Evolutionary conservation across 768 basidiomycete species (phyloP), one percentile per base, ranked within the genome.

Genomic region (Lenzites betulinus): DNA sequence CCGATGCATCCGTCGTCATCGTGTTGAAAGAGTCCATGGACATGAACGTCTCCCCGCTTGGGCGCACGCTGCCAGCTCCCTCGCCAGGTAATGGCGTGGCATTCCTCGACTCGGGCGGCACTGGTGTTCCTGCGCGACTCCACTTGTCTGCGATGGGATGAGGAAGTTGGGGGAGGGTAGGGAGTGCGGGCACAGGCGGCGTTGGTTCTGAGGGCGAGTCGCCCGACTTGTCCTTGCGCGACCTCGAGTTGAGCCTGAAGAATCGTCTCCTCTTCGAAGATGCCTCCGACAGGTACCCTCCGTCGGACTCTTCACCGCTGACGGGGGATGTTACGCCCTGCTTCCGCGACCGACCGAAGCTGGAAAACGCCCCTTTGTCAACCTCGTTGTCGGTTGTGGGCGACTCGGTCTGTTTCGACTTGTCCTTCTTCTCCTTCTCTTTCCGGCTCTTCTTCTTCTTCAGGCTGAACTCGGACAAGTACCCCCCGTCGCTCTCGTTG

Each of bases 401-500:
- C 8, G 67, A 66, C 1, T 63, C 62, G 46, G 59, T 49, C 15
- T 22, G 25, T 54, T 69, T 66, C 28, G 60, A 53, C 55, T 62
- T 62, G 44, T 22, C 12, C 60, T 64, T 67, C 59, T 33, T 33
- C 30, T 33, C 30, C 30, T 72, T 71, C 66, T 71, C 72, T 51
- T 69, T 67, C 58, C 61, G 66, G 56, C 64, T 70, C 60, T 66
- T 68, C 53, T 57, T 64, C 62, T 60, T 67, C 58, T 57, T 62
- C 56, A 59, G 63, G 59, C 64, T 67, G 53, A 55, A 66, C 58
- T 73, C 71, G 38, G 67, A 69, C 20, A 70, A 49, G 54, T 72
- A 67, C 12, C 66, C 71, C 8, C 70, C 70, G 28, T 72, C 72
- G 64, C 76, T 77, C 66, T 71, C 71, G 47, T 73, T 69, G 68